Base-by-base conservation (phyloP, 108 stramenopile species). In the Aurantiochytrium sp. region DNA sequence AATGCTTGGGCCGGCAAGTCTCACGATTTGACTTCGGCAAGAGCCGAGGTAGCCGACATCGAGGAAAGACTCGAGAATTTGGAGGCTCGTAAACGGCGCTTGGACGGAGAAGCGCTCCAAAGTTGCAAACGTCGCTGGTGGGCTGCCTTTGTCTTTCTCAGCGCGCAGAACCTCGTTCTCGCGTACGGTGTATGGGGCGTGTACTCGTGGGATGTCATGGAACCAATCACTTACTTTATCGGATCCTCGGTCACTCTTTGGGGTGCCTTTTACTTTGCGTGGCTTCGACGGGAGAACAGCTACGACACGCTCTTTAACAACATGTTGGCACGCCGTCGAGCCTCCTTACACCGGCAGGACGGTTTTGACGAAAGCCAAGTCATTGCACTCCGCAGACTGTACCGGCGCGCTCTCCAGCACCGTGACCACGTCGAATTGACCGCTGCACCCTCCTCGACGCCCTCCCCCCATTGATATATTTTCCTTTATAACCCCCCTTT, bases 171-270 rank as follows among this genome's bases (percentile, higher is more conserved):
- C 51, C 19, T 83, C 10, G 76, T 53, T 6, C 76, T 83, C 51
- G 76, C 49, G 51, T 83, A 83, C 76, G 76, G 76, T 16, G 76
- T 83, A 0, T 83, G 76, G 76, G 76, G 76, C 76, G 76, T 83
- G 0, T 83, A 83, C 28, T 83, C 76, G 16, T 83, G 76, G 76
- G 76, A 83, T 35, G 76, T 83, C 45, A 83, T 83, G 76, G 76
- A 83, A 23, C 76, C 76, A 6, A 83, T 83, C n/a, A 53, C 49
- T 45, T 83, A 83, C 76, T 83, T 83, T 53, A 47, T 83, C 49
- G 76, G 76, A 1, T 83, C 49, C 45, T n/a, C 49, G 4, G 76
- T 83, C 3, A 53, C 51, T 6, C 19, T 53, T 35, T 47, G 49
- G 51, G 76, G 76, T 23, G 76, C 76, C 6, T 23, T 83, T 12